These are phyloP conservation scores for Angophora floribunda DNA, from an alignment of 345 rosid genomes.

Conservation along the genomic window DNA sequence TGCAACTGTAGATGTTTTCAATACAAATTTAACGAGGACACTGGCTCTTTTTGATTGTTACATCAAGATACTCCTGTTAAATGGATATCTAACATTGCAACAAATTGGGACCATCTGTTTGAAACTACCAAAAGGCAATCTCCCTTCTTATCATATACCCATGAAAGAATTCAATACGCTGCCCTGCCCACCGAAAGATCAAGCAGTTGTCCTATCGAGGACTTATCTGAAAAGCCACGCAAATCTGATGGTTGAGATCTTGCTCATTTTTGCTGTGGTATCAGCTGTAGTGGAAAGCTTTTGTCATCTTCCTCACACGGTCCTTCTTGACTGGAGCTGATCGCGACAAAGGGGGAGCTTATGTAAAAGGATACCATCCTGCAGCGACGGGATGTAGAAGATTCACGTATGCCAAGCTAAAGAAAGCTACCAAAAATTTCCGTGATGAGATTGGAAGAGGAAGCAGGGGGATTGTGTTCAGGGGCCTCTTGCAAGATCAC, in stretches of 20 bases:
- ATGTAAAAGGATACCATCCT: background rate
- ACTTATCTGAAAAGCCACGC: background rate
- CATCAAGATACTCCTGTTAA: background rate
- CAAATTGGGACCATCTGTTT: background rate
- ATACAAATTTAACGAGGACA: background rate
- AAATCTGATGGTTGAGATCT: background rate
- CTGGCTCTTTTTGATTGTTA: background rate
- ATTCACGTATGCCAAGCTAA: constrained; percentile 2
- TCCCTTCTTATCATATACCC: background rate
- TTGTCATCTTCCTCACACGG: background rate
- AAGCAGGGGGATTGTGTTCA: constrained; percentile 6
- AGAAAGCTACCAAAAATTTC: constrained; percentile 4
- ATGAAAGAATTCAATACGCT: background rate
- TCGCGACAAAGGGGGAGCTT: background rate
- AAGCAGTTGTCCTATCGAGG: background rate
- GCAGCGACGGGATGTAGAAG: background rate
- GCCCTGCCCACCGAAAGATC: background rate
- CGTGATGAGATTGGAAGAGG: constrained; percentile 6
- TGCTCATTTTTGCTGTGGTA: background rate
- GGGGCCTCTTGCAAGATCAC: background rate
- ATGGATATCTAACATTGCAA: background rate
- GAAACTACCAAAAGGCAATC: background rate
- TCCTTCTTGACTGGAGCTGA: background rate
- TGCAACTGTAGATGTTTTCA: background rate
- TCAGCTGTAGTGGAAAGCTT: background rate